phyloP scores from a whole-genome alignment of 2,329 filamentous ascomycete species.

The Alternaria infectoria region DNA sequence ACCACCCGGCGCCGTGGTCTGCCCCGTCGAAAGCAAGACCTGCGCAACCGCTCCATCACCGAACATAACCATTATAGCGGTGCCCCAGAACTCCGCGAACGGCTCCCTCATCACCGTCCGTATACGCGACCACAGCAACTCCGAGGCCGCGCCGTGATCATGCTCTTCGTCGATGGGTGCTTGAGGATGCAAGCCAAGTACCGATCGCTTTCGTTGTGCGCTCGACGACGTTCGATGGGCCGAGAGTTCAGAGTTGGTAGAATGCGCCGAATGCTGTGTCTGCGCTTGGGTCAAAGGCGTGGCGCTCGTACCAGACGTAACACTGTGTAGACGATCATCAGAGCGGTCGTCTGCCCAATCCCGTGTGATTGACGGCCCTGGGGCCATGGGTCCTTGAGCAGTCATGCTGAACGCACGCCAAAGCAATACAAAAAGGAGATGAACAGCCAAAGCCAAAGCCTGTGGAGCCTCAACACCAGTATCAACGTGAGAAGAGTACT shows the following conservation, averaged over 20 bases:
- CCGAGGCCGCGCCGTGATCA: slow-evolving; percentile 43
- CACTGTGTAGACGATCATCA: slow-evolving; percentile 10
- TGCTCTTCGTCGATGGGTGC: slow-evolving; percentile 53
- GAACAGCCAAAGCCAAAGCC: neutral
- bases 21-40: slow-evolving; percentile 47
- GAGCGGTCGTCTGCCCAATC: slow-evolving; percentile 26
- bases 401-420: slow-evolving; percentile 3
- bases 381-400: slow-evolving; percentile 20
- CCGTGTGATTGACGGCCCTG: slow-evolving; percentile 22
- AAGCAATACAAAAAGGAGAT: neutral
- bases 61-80: slow-evolving; percentile 52
- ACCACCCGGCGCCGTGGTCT: slow-evolving; percentile 50
- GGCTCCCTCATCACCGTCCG: slow-evolving; percentile 50
- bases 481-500: neutral
- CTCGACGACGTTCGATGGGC: slow-evolving; percentile 30
- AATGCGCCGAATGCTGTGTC: slow-evolving; percentile 25
- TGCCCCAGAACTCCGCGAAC: slow-evolving; percentile 54
- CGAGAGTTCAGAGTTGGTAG: slow-evolving; percentile 9
- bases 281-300: slow-evolving; percentile 21
- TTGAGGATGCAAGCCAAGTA: slow-evolving; percentile 48
- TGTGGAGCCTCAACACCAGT: neutral
- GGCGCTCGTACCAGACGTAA: slow-evolving; percentile 16
- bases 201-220: slow-evolving; percentile 29
- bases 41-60: slow-evolving; percentile 55
- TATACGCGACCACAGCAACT: slow-evolving; percentile 49